These are phyloP conservation scores for Fusarium virguliforme DNA, from an alignment of 2,329 filamentous ascomycete genomes.

Conservation along the genomic window DNA sequence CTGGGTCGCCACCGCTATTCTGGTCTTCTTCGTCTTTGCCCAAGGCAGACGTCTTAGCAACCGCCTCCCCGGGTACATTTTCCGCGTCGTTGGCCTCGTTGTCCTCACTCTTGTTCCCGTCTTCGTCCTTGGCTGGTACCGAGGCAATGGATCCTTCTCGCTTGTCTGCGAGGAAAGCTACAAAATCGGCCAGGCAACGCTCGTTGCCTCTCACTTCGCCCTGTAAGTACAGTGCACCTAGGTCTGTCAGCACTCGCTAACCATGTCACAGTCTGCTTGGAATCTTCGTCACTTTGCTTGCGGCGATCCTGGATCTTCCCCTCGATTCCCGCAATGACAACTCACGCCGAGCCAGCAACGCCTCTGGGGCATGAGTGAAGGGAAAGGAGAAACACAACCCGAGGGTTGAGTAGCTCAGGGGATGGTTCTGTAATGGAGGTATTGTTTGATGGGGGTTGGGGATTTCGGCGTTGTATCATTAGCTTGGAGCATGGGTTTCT, in stretches of 20 bases:
- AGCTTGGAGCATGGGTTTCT: conserved; percentile 19
- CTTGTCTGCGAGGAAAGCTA: not conserved
- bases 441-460: not conserved
- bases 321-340: conserved; percentile 7
- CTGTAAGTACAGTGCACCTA: conserved; percentile 43
- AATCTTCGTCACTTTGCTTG: conserved; percentile 38
- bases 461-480: conserved; percentile 21
- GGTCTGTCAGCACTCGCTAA: conserved; percentile 24
- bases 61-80: conserved; percentile 45
- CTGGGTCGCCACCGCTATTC: conserved; percentile 26
- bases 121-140: conserved; percentile 30
- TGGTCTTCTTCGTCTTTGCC: conserved; percentile 32
- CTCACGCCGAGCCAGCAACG: conserved; percentile 14
- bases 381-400: not conserved
- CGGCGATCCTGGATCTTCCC: conserved; percentile 39
- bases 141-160: conserved; percentile 11
- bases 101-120: conserved; percentile 38
- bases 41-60: conserved; percentile 15
- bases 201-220: conserved; percentile 42
- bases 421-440: not conserved
- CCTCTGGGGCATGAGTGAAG: conserved; percentile 7
- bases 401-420: not conserved
- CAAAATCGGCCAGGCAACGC: conserved; percentile 18
- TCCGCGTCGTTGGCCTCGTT: conserved; percentile 46
- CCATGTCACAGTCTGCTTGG: conserved; percentile 40